Conservation (phyloP, 495 filamentous ascomycete genomes). For the Aspergillus taichungensis region DNA sequence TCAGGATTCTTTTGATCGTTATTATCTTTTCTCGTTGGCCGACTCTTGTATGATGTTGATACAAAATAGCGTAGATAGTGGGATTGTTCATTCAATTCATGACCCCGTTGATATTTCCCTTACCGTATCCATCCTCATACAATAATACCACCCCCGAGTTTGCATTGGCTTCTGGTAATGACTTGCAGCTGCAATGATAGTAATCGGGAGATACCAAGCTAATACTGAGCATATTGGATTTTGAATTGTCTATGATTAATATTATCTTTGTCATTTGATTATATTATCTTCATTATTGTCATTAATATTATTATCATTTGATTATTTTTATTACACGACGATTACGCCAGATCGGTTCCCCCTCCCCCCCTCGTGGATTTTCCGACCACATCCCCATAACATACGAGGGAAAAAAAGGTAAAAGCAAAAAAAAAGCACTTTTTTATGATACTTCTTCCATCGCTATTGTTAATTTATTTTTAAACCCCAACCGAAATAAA, state of each 20-base stretch:
- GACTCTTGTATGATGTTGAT: too few species aligned
- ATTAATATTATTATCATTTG: neutral
- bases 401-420: neutral
- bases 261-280: neutral
- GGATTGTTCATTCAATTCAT: too few species aligned
- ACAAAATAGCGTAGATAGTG: too few species aligned
- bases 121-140: neutral
- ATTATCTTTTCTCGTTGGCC: neutral
- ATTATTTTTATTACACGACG: too few species aligned
- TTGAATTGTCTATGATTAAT: neutral
- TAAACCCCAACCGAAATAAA: constrained; percentile 1
- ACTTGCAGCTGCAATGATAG: constrained; percentile 17
- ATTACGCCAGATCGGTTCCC: constrained; percentile 5
- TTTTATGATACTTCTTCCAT: neutral
- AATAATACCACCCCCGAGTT: neutral
- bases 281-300: neutral
- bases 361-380: constrained; percentile 12
- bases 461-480: neutral
- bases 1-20: neutral
- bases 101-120: too few species aligned
- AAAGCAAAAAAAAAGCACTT: neutral
- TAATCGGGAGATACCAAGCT: constrained; percentile 6
- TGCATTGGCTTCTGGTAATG: constrained; percentile 6
- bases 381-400: constrained; percentile 4
- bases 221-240: neutral